Evolutionary conservation across 2,329 filamentous ascomycete species (phyloP).

Genomic region (Clarireedia hainanense): DNA sequence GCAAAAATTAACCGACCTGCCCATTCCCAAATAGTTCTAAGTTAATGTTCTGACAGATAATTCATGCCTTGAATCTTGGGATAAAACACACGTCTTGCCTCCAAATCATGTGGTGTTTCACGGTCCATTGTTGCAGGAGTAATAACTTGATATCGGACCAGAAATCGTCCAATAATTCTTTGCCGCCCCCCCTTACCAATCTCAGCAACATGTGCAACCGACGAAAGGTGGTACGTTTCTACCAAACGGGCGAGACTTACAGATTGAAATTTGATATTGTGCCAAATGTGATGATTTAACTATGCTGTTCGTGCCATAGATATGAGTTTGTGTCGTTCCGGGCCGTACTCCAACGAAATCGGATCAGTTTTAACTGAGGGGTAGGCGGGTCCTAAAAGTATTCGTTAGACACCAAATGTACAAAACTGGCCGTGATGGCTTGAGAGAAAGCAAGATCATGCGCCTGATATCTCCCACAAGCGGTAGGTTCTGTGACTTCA

Average conservation of each 20-base stretch:
- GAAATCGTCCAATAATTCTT: no score
- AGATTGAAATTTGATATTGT: neutral
- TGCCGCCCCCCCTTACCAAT: neutral
- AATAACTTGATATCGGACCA: no score
- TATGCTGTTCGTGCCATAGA: neutral
- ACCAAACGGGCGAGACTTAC: neutral
- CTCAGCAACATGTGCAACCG: neutral
- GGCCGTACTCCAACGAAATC: neutral
- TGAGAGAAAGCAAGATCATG: neutral
- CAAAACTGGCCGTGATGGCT: neutral
- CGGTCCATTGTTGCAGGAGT: no score
- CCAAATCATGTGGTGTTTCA: no score
- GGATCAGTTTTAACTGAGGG: neutral
- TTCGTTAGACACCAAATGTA: neutral
- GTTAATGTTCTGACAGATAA: no score
- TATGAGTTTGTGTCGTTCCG: neutral
- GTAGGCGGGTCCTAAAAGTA: neutral
- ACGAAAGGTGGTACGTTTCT: no score
- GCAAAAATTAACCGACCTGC: no score
- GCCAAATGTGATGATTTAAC: neutral
- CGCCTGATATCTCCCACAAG: constrained; percentile 2
- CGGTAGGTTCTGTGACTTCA: neutral
- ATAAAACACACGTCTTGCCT: no score
- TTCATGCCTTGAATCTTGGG: no score
- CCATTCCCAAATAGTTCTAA: no score